A percentile compares a stretch with the other conserved stretches of the same genome.
phyloP scores from a whole-genome alignment of 2,329 filamentous ascomycete genomes.

The Corinectria fuckeliana region DNA sequence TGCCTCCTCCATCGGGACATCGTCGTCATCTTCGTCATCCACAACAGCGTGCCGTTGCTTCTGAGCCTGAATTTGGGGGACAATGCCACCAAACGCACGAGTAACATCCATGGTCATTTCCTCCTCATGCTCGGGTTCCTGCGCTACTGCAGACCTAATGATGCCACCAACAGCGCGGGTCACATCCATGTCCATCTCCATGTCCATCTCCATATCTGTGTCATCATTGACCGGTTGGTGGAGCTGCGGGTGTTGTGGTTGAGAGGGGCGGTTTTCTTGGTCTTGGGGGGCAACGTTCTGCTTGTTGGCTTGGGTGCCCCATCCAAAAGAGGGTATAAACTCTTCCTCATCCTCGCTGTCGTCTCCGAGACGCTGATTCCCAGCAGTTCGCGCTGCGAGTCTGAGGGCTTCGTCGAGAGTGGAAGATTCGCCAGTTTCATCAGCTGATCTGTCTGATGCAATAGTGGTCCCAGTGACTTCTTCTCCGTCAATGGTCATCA shows the following conservation, averaged over 20 bases:
- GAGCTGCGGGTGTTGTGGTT: conserved; percentile 19
- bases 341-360: conserved; percentile 65
- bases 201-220: conserved; percentile 50
- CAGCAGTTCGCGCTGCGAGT: conserved; percentile 76
- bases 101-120: conserved; percentile 97
- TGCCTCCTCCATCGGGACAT: conserved; percentile 50
- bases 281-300: conserved; percentile 42
- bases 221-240: conserved; percentile 34
- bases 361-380: conserved; percentile 71
- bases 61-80: conserved; percentile 51
- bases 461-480: conserved; percentile 75
- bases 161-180: conserved; percentile 64
- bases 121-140: conserved; percentile 54
- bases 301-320: conserved; percentile 64
- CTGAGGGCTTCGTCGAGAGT: conserved; percentile 79
- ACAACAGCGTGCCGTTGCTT: conserved; percentile 27
- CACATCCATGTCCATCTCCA: conserved; percentile 63
- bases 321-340: conserved; percentile 77
- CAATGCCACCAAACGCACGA: conserved; percentile 78
- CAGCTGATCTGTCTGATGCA: conserved; percentile 64
- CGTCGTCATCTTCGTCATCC: conserved; percentile 42
- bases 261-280: conserved; percentile 48
- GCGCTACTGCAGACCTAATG: conserved; percentile 51
- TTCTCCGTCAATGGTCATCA: conserved; percentile 83
- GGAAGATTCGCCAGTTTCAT: conserved; percentile 70